Evolutionary conservation across 2,329 filamentous ascomycete genomes (phyloP).

Genomic region (Arthrinium puccinioides): DNA sequence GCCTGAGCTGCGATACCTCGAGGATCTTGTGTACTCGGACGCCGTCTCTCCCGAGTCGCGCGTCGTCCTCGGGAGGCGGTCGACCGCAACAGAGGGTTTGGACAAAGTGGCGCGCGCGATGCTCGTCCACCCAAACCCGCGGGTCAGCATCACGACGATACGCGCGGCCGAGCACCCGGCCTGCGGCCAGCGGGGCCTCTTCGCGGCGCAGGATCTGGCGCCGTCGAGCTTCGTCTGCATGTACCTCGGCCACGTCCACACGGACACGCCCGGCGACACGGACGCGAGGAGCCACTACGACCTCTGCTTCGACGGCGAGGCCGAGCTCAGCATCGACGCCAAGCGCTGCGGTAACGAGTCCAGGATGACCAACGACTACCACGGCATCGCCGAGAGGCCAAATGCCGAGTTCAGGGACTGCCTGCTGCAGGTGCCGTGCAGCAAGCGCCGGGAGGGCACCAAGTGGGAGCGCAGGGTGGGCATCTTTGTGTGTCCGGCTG

Average conservation of each 20-base stretch:
- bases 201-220: neutral
- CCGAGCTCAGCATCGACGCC: neutral
- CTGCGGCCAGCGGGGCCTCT: neutral
- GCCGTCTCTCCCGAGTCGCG: neutral
- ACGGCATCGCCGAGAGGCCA: neutral
- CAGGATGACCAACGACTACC: neutral
- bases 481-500: neutral
- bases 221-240: neutral
- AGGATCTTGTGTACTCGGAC: neutral
- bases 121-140: neutral
- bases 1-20: neutral
- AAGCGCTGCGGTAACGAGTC: neutral
- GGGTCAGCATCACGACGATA: neutral
- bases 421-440: neutral
- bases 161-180: neutral
- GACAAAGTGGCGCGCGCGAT: neutral
- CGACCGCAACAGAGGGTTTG: neutral
- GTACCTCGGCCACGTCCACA: neutral
- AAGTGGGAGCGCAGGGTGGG: slow-evolving; percentile 1
- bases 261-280: neutral
- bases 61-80: neutral
- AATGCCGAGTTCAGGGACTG: slow-evolving; percentile 2
- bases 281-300: slow-evolving; percentile 1
- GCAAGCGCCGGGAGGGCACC: neutral
- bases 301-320: neutral